phyloP scores from a whole-genome alignment of 768 basidiomycete genomes.

The Panaeolus cyanescens region DNA sequence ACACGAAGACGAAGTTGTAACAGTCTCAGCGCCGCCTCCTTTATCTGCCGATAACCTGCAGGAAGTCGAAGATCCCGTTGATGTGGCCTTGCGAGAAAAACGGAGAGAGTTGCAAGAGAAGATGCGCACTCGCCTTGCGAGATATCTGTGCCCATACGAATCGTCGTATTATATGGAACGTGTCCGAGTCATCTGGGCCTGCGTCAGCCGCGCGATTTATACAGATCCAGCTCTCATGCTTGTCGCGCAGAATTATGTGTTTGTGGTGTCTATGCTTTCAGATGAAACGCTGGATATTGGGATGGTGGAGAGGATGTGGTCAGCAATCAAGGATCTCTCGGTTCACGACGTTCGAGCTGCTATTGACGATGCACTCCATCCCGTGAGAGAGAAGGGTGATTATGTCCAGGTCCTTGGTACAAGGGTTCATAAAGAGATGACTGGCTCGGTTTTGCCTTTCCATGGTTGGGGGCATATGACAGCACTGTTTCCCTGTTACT shows the following conservation, averaged over 20 bases:
- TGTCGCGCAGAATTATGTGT: slow-evolving; percentile 32
- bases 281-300: slow-evolving; percentile 28
- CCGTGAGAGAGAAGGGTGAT: slow-evolving; percentile 11
- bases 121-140: slow-evolving; percentile 32
- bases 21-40: background rate
- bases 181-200: slow-evolving; percentile 33
- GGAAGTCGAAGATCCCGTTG: slow-evolving; percentile 34
- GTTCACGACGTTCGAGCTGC: slow-evolving; percentile 28
- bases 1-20: slow-evolving; percentile 12
- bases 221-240: slow-evolving; percentile 38
- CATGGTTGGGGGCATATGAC: slow-evolving; percentile 23
- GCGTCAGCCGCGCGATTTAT: slow-evolving; percentile 36
- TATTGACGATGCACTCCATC: slow-evolving; percentile 17
- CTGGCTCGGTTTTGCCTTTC: slow-evolving; percentile 9
- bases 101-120: slow-evolving; percentile 29
- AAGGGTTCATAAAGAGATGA: slow-evolving; percentile 15
- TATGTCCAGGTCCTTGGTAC: slow-evolving; percentile 17
- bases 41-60: slow-evolving; percentile 12
- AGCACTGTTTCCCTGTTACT: slow-evolving; percentile 17
- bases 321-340: slow-evolving; percentile 23
- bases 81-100: slow-evolving; percentile 34
- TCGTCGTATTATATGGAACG: slow-evolving; percentile 36
- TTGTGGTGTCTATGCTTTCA: slow-evolving; percentile 26
- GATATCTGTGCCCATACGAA: slow-evolving; percentile 28
- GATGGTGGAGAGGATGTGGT: slow-evolving; percentile 36